Conservation (phyloP, 768 basidiomycete species). For the Trametes punicea region DNA sequence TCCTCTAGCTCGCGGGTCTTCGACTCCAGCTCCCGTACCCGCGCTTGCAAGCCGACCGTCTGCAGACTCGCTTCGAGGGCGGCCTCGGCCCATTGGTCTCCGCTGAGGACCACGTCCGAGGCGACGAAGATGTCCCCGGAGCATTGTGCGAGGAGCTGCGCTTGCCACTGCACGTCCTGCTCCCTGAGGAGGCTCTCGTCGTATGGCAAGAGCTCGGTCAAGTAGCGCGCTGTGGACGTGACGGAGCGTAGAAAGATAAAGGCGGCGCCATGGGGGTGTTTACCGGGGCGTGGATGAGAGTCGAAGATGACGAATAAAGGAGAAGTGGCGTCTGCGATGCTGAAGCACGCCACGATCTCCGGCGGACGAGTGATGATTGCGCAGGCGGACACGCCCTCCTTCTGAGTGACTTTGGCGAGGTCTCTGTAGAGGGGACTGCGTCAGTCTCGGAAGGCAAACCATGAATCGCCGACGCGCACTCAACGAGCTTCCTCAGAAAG, state of each 20-base stretch:
- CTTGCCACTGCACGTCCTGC: slow-evolving; percentile 55
- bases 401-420: slow-evolving; percentile 1
- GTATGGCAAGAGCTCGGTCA: slow-evolving; percentile 46
- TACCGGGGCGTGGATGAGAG: slow-evolving; percentile 55
- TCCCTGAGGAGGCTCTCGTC: slow-evolving; percentile 45
- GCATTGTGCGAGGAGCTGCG: slow-evolving; percentile 57
- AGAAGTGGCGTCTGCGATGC: slow-evolving; percentile 22
- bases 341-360: slow-evolving; percentile 59
- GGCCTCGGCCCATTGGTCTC: slow-evolving; percentile 30
- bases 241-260: slow-evolving; percentile 51
- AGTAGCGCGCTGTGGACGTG: slow-evolving; percentile 40
- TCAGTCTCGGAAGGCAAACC: not conserved
- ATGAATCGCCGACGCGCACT: slow-evolving; percentile 21
- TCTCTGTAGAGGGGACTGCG: not conserved
- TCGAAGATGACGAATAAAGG: slow-evolving; percentile 60
- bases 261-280: slow-evolving; percentile 57
- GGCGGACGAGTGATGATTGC: slow-evolving; percentile 67
- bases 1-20: slow-evolving; percentile 27
- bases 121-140: slow-evolving; percentile 56
- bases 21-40: slow-evolving; percentile 36
- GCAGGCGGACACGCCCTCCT: slow-evolving; percentile 31
- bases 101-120: slow-evolving; percentile 22
- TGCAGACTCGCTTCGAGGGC: slow-evolving; percentile 50
- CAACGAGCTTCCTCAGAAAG: slow-evolving; percentile 36
- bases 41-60: slow-evolving; percentile 41